These are phyloP conservation scores for Taphrina confusa DNA, from an alignment of 1,139 yeast genomes.

Conservation along the genomic window DNA sequence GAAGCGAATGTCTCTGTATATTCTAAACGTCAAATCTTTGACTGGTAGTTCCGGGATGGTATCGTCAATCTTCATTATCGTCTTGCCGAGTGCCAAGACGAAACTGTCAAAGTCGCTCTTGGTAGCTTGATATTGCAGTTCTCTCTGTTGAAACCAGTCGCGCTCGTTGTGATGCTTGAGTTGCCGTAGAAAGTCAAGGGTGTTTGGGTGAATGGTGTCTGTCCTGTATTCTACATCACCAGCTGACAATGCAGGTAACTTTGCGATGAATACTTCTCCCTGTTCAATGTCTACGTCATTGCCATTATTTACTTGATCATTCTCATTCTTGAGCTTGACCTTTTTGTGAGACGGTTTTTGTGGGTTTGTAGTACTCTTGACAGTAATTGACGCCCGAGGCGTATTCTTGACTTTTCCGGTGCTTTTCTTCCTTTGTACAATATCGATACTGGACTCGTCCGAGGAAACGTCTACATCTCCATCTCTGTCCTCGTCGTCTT, in stretches of 20 bases:
- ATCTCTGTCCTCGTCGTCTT: not conserved
- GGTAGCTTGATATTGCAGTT: constrained; percentile 40
- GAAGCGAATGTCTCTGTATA: constrained; percentile 42
- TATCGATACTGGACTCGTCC: not conserved
- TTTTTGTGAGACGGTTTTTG: too few relatives aligned
- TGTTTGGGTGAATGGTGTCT: constrained; percentile 40
- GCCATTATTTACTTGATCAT: not conserved
- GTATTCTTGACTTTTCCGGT: not conserved
- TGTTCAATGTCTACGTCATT: not conserved
- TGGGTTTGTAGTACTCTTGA: too few relatives aligned
- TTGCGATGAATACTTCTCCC: constrained; percentile 36
- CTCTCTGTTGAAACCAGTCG: constrained; percentile 42
- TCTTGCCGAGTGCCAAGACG: constrained; percentile 37
- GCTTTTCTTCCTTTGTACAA: not conserved
- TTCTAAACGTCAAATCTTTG: constrained; percentile 40
- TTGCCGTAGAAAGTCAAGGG: constrained; percentile 39
- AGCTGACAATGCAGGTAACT: constrained; percentile 27
- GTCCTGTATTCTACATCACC: constrained; percentile 36
- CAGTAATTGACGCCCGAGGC: too few relatives aligned
- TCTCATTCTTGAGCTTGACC: not conserved
- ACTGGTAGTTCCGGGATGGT: constrained; percentile 41
- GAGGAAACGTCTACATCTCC: not conserved
- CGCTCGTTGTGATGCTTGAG: constrained; percentile 41
- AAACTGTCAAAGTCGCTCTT: constrained; percentile 41
- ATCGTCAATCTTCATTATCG: constrained; percentile 38